Percentiles rank a stretch among this genome's conserved stretches.
These are phyloP conservation scores for Flaveria robusta DNA, from an alignment of 129 eudicot genomes.

Conservation along the genomic window DNA sequence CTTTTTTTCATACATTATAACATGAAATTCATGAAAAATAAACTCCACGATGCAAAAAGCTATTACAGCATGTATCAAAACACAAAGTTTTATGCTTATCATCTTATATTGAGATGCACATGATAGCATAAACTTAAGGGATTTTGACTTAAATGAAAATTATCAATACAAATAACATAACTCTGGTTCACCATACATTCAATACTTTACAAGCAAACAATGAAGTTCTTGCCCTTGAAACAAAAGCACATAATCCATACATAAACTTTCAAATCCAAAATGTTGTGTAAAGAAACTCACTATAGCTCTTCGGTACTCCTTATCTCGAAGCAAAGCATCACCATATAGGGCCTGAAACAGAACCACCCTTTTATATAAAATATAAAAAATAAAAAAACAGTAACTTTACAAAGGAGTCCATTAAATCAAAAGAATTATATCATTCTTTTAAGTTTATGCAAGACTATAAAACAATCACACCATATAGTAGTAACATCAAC, in stretches of 20 bases:
- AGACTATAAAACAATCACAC: neutral
- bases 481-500: neutral
- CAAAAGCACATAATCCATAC: conserved; percentile 8
- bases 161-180: neutral
- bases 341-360: conserved; percentile 71
- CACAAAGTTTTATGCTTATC: neutral
- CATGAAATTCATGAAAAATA: conserved; percentile 2
- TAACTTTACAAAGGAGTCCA: neutral
- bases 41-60: conserved; percentile 10
- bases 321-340: conserved; percentile 82
- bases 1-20: neutral
- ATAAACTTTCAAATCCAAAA: neutral
- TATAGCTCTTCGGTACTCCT: conserved; percentile 77
- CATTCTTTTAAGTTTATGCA: neutral
- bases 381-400: neutral
- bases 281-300: conserved; percentile 47
- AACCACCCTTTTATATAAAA: neutral
- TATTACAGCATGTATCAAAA: conserved; percentile 1
- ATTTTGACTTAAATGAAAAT: neutral
- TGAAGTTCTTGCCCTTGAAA: conserved; percentile 6
- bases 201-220: conserved; percentile 12
- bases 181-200: neutral
- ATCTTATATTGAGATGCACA: neutral
- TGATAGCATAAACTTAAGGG: conserved; percentile 13
- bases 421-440: neutral